Percentiles rank a stretch among this genome's conserved stretches.
phyloP scores from a whole-genome alignment of 768 basidiomycete genomes.

The Dentipellis fragilis region DNA sequence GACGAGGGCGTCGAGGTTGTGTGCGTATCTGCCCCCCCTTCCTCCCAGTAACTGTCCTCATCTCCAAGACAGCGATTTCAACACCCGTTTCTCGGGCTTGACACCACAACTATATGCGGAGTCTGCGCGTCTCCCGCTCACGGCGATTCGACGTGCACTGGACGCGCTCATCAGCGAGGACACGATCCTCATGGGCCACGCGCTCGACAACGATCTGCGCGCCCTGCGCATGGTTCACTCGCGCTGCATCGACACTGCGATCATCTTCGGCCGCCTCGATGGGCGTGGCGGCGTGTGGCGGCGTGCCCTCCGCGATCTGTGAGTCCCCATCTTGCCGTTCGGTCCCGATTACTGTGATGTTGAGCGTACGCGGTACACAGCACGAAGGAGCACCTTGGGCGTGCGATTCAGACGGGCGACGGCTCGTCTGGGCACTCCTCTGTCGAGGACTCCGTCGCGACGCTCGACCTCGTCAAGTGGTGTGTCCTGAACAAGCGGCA shows the following conservation, averaged over 20 bases:
- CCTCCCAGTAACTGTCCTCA: not conserved
- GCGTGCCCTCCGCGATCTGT: slow-evolving; percentile 78
- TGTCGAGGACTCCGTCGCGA: slow-evolving; percentile 80
- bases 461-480: slow-evolving; percentile 83
- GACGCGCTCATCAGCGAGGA: slow-evolving; percentile 62
- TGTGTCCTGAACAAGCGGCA: slow-evolving; percentile 56
- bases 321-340: slow-evolving; percentile 10
- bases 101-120: slow-evolving; percentile 43
- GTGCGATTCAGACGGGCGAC: slow-evolving; percentile 73
- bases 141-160: slow-evolving; percentile 56
- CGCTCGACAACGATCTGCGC: slow-evolving; percentile 89
- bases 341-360: slow-evolving; percentile 1
- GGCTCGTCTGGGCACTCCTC: slow-evolving; percentile 78
- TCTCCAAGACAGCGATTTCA: slow-evolving; percentile 58
- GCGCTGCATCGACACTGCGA: slow-evolving; percentile 77
- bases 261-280: slow-evolving; percentile 77
- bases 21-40: slow-evolving; percentile 29
- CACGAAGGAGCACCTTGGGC: slow-evolving; percentile 72
- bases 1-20: slow-evolving; percentile 71
- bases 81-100: slow-evolving; percentile 85
- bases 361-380: slow-evolving; percentile 27
- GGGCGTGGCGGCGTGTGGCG: slow-evolving; percentile 45
- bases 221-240: slow-evolving; percentile 83
- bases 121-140: slow-evolving; percentile 55
- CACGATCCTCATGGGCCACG: slow-evolving; percentile 86